Conservation (phyloP, 768 basidiomycete species). For the Antrodiella citrinella region DNA sequence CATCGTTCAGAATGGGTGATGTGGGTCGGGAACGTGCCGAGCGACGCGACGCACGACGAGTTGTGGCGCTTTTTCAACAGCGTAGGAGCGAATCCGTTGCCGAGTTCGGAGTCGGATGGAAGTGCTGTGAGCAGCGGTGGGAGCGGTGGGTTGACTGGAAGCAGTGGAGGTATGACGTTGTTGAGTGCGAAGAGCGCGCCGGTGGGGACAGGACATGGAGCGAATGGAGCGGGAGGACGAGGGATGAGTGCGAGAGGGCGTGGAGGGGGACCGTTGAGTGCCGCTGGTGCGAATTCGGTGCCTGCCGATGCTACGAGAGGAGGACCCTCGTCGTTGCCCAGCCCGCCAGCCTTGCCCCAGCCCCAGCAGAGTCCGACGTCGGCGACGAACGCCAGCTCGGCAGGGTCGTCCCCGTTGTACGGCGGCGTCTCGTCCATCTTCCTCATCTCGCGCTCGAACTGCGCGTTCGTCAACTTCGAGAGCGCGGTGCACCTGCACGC, state of each 20-base stretch:
- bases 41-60: constrained; percentile 77
- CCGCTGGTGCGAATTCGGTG: background rate
- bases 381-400: background rate
- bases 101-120: constrained; percentile 10
- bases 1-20: constrained; percentile 88
- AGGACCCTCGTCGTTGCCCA: background rate
- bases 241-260: background rate
- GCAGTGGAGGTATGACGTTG: background rate
- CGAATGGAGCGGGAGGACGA: background rate
- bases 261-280: background rate
- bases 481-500: constrained; percentile 49
- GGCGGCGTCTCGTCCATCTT: constrained; percentile 80
- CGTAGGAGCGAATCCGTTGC: constrained; percentile 10
- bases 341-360: background rate
- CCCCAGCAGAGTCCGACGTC: background rate
- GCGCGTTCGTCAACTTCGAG: constrained; percentile 88
- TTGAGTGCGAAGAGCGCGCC: background rate
- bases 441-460: constrained; percentile 90
- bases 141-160: background rate
- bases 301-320: background rate
- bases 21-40: constrained; percentile 93
- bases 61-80: constrained; percentile 75
- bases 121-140: background rate
- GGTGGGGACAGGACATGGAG: background rate
- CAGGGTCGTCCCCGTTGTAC: constrained; percentile 7